These are phyloP conservation scores for Trichophyton equinum DNA, from an alignment of 2,329 filamentous ascomycete species.

Conservation along the genomic window DNA sequence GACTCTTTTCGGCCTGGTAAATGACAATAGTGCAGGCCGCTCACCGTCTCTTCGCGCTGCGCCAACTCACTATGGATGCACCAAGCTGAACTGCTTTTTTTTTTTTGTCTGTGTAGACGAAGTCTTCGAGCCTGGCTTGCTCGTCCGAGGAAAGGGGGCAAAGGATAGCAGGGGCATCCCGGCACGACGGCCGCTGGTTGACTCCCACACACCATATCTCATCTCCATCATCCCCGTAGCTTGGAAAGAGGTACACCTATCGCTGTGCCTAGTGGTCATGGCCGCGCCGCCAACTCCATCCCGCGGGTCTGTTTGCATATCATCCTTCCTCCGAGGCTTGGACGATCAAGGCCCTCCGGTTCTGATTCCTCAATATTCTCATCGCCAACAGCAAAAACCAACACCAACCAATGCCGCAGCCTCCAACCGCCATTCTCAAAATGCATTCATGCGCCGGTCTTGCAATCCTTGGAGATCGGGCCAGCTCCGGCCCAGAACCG, in stretches of 20 bases:
- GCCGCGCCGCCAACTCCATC: neutral
- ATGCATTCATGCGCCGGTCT: neutral
- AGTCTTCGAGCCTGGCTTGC: neutral
- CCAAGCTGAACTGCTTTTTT: neutral
- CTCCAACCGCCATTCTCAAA: neutral
- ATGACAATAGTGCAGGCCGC: neutral
- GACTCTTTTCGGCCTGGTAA: neutral
- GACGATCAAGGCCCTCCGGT: neutral
- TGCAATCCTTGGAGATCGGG: neutral
- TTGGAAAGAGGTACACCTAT: neutral
- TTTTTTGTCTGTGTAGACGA: neutral
- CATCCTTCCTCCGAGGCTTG: neutral
- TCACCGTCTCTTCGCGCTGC: neutral
- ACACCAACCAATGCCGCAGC: neutral
- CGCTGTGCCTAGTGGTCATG: neutral
- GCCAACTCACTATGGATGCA: neutral
- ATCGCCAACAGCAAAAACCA: neutral
- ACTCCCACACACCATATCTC: neutral
- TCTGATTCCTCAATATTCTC: neutral
- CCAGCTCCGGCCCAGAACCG: slow-evolving; percentile 3
- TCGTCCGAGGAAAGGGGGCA: neutral
- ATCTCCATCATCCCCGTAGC: neutral
- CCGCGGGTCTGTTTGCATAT: neutral
- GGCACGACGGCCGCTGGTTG: neutral
- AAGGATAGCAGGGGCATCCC: neutral